These are phyloP conservation scores for Hypoxylon sp. DNA, from an alignment of 2,329 filamentous ascomycete genomes.

Conservation along the genomic window DNA sequence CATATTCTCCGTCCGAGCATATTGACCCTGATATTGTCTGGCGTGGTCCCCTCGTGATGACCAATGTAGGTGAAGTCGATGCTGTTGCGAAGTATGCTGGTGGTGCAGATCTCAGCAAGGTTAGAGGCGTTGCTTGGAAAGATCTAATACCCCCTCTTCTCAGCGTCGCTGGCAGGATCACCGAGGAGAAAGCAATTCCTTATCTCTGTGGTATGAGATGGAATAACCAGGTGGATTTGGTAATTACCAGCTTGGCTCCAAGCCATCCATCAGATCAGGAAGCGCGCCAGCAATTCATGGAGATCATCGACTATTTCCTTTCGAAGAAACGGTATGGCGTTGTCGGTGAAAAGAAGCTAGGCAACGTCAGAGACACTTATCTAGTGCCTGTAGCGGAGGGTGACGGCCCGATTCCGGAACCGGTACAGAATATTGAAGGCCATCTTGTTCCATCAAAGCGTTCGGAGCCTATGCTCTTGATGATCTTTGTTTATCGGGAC, in stretches of 20 bases:
- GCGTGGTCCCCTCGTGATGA: slow-evolving; percentile 83
- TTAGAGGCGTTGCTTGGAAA: slow-evolving; percentile 72
- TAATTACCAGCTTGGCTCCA: slow-evolving; percentile 80
- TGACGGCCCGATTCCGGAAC: slow-evolving; percentile 80
- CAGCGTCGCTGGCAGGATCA: slow-evolving; percentile 83
- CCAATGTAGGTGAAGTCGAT: slow-evolving; percentile 79
- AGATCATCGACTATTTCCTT: slow-evolving; percentile 89
- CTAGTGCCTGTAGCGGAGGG: slow-evolving; percentile 87
- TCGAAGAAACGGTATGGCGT: slow-evolving; percentile 89
- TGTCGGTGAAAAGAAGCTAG: slow-evolving; percentile 79
- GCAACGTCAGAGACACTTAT: slow-evolving; percentile 90
- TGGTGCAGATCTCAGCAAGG: slow-evolving; percentile 80
- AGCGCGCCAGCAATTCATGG: slow-evolving; percentile 75
- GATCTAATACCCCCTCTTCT: slow-evolving; percentile 80
- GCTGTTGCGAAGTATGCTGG: slow-evolving; percentile 87
- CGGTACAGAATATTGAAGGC: slow-evolving; percentile 89
- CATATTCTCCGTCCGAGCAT: slow-evolving; percentile 85
- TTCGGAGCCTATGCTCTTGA: slow-evolving; percentile 82
- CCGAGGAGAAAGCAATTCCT: slow-evolving; percentile 85
- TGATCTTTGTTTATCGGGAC: slow-evolving; percentile 87
- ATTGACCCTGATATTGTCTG: slow-evolving; percentile 81
- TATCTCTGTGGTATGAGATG: slow-evolving; percentile 91
- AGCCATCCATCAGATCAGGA: slow-evolving; percentile 68
- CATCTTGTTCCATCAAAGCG: slow-evolving; percentile 81
- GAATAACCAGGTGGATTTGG: slow-evolving; percentile 85